Evolutionary conservation across 176 grass and related monocot genomes (phyloP).

Genomic region (Musa troglodytarum): DNA sequence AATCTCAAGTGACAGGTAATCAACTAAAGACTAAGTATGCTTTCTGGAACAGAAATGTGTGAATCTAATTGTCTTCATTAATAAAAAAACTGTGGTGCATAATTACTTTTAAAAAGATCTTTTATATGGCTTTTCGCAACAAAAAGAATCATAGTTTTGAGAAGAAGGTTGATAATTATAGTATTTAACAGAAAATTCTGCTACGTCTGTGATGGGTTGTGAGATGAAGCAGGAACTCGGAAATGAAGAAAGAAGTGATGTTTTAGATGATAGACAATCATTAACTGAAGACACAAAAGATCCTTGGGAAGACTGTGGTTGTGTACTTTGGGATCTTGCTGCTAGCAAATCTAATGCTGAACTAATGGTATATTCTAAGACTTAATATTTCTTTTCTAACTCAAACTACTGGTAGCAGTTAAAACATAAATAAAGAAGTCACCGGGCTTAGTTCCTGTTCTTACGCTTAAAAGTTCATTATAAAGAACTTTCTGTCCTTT

Average conservation of each 20-base stretch:
- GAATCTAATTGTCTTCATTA: background rate
- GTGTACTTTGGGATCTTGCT: slow-evolving; percentile 82
- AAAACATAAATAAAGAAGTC: background rate
- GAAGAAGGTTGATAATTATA: background rate
- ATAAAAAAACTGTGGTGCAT: background rate
- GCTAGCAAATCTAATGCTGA: slow-evolving; percentile 75
- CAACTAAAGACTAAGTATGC: background rate
- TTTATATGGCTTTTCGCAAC: background rate
- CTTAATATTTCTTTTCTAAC: background rate
- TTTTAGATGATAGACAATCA: slow-evolving; percentile 18
- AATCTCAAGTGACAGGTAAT: slow-evolving; percentile 27
- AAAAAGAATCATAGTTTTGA: background rate
- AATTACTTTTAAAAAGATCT: background rate
- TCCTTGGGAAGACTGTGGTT: slow-evolving; percentile 71
- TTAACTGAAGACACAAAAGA: slow-evolving; percentile 32
- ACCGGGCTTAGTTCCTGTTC: background rate
- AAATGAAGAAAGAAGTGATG: slow-evolving; percentile 30
- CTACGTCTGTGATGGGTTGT: slow-evolving; percentile 12
- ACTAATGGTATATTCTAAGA: slow-evolving; percentile 49
- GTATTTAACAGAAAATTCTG: background rate
- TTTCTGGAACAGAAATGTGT: background rate
- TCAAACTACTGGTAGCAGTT: background rate
- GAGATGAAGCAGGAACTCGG: slow-evolving; percentile 23
- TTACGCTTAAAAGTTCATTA: background rate
- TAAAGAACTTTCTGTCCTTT: background rate